Evolutionary conservation across 2,329 filamentous ascomycete species (phyloP).

Genomic region (Penicillium concentricum): DNA sequence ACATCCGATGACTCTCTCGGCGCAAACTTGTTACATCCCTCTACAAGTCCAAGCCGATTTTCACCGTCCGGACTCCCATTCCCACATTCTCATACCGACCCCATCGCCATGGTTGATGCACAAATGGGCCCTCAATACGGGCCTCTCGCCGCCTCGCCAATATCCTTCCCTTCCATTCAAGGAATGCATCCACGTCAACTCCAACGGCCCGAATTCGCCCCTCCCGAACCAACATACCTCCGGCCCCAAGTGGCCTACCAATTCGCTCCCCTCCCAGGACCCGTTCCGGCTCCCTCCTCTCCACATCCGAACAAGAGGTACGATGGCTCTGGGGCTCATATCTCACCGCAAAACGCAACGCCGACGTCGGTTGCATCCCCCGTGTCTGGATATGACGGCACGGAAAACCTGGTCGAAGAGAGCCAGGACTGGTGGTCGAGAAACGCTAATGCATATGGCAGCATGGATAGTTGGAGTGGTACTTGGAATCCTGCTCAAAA

Average conservation of each 20-base stretch:
- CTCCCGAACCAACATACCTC: conserved; percentile 36
- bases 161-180: conserved; percentile 22
- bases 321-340: conserved; percentile 8
- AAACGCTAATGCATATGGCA: conserved; percentile 62
- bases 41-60: conserved; percentile 19
- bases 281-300: conserved; percentile 14
- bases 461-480: conserved; percentile 61
- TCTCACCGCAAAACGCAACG: conserved; percentile 18
- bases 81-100: conserved; percentile 5
- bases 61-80: conserved; percentile 12
- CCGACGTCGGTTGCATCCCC: conserved; percentile 34
- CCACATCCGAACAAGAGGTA: conserved; percentile 35
- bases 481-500: conserved; percentile 27
- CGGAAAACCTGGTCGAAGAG: conserved; percentile 61
- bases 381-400: conserved; percentile 57
- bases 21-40: conserved; percentile 14
- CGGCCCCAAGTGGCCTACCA: conserved; percentile 24
- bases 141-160: conserved; percentile 8
- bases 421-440: conserved; percentile 65
- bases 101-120: conserved; percentile 11
- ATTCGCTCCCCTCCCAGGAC: conserved; percentile 10
- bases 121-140: conserved; percentile 18
- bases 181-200: conserved; percentile 19
- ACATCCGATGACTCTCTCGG: conserved; percentile 27
- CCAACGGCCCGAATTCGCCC: conserved; percentile 21